Evolutionary conservation across 371 early-diverging fungal species (phyloP).

Genomic region (Mortierella sp.): DNA sequence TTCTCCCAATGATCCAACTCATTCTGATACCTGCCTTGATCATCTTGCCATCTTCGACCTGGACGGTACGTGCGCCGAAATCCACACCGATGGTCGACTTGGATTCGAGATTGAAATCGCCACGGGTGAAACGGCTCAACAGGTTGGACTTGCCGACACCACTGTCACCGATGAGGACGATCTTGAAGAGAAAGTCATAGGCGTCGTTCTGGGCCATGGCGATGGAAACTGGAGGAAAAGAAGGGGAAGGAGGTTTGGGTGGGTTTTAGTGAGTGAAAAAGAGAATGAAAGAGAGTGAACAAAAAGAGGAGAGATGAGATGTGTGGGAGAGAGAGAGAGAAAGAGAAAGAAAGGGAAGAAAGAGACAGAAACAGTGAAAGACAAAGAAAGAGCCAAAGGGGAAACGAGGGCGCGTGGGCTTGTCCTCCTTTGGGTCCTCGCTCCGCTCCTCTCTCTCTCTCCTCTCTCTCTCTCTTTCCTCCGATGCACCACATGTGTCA

Average conservation of each 20-base stretch:
- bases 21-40: slow-evolving; percentile 50
- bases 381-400: slow-evolving; percentile 2
- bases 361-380: neutral
- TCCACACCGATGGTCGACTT: slow-evolving; percentile 55
- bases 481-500: neutral
- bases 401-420: slow-evolving; percentile 9
- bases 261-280: neutral
- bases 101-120: slow-evolving; percentile 52
- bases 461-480: neutral
- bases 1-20: too few relatives aligned
- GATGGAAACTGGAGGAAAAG: neutral
- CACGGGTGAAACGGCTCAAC: slow-evolving; percentile 87
- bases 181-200: slow-evolving; percentile 90
- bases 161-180: slow-evolving; percentile 95
- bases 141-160: slow-evolving; percentile 99
- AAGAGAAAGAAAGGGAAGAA: slow-evolving; percentile 9
- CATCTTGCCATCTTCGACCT: slow-evolving; percentile 53
- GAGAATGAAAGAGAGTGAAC: neutral
- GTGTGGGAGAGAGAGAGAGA: neutral
- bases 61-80: slow-evolving; percentile 51
- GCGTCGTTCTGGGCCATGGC: slow-evolving; percentile 80
- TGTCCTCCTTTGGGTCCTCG: neutral
- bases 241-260: too few relatives aligned
- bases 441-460: neutral
- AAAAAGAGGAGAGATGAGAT: neutral